These are phyloP conservation scores for Tricholoma terreum DNA, from an alignment of 768 basidiomycete genomes.

Conservation along the genomic window DNA sequence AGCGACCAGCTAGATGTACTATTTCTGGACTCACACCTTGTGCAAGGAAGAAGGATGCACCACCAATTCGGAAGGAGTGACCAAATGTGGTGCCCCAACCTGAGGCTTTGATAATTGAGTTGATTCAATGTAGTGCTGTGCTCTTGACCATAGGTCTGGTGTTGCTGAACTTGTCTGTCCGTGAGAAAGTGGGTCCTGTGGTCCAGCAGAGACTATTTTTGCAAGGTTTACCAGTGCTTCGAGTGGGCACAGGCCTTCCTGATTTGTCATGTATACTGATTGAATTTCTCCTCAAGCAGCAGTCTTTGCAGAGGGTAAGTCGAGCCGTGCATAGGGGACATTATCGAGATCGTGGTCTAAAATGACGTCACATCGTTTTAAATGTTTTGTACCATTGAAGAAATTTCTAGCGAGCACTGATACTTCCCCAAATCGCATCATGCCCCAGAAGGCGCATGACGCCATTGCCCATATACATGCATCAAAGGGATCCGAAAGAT, in stretches of 20 bases:
- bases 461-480: constrained; percentile 38
- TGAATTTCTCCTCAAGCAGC: too few species aligned
- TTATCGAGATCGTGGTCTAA: constrained; percentile 23
- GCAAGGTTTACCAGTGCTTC: constrained; percentile 30
- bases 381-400: constrained; percentile 22
- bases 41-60: neutral
- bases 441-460: constrained; percentile 36
- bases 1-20: too few species aligned
- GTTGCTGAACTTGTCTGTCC: constrained; percentile 24
- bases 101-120: constrained; percentile 19
- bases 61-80: neutral
- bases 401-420: constrained; percentile 18
- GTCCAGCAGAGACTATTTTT: constrained; percentile 20
- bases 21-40: neutral
- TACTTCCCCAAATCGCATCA: constrained; percentile 38
- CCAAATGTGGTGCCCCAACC: constrained; percentile 9
- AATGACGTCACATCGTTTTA: constrained; percentile 19
- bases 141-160: constrained; percentile 28
- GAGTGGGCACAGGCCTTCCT: too few species aligned
- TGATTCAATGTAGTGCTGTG: constrained; percentile 25
- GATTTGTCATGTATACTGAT: too few species aligned
- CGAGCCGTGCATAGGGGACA: constrained; percentile 23
- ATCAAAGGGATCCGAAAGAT: constrained; percentile 14
- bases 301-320: constrained; percentile 36
- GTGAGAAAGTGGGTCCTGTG: constrained; percentile 31